phyloP scores from a whole-genome alignment of 2,329 filamentous ascomycete species.

The Ophiostoma ips region DNA sequence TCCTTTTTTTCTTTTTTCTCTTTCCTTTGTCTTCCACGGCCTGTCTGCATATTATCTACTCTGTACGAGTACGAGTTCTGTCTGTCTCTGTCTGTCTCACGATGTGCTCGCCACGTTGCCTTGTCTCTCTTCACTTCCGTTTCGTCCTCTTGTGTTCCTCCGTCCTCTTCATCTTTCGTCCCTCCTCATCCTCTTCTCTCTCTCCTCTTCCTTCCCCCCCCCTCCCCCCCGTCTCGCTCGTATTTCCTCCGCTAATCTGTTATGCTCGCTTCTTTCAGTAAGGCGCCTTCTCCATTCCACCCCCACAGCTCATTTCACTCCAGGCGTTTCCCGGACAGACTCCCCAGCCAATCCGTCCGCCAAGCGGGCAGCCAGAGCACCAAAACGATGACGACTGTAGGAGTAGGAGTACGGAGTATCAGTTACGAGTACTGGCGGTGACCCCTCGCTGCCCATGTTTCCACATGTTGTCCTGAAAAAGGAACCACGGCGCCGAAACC shows the following conservation, averaged over 20 bases:
- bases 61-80: too few species aligned
- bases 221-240: neutral
- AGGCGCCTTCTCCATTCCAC: neutral
- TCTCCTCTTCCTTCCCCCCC: neutral
- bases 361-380: neutral
- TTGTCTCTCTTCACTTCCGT: neutral
- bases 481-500: too few species aligned
- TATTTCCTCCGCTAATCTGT: constrained; percentile 1
- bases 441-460: too few species aligned
- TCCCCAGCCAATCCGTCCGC: constrained; percentile 4
- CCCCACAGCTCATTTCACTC: constrained; percentile 12
- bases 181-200: neutral
- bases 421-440: too few species aligned
- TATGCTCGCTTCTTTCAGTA: constrained; percentile 3
- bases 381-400: neutral
- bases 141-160: neutral
- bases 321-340: constrained; percentile 7
- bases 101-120: constrained; percentile 4
- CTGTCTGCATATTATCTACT: too few species aligned
- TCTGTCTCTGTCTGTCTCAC: neutral
- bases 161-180: neutral
- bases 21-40: too few species aligned
- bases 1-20: too few species aligned
- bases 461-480: too few species aligned
- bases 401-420: neutral